Conservation (phyloP, 208 protist species). For the Crithidia thermophila region DNA sequence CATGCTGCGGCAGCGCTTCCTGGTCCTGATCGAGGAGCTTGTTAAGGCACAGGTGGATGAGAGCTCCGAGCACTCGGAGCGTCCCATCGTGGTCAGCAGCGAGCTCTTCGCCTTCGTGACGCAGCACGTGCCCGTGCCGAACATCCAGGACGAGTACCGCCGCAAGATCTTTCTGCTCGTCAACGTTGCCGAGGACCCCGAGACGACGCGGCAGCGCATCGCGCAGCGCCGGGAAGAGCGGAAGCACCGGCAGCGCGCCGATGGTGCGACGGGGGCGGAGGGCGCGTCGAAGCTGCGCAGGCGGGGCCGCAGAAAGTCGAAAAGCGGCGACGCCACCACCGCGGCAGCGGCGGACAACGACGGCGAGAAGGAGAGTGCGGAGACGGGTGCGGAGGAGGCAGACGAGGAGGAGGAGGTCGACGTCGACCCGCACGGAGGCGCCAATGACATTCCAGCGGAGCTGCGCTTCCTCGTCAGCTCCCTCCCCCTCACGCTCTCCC, state of each 20-base stretch:
- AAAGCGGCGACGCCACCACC: neutral
- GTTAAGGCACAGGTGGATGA: constrained; percentile 76
- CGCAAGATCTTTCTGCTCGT: constrained; percentile 91
- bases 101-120: constrained; percentile 82
- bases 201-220: constrained; percentile 41
- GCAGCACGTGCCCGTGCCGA: constrained; percentile 76
- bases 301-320: neutral
- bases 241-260: neutral
- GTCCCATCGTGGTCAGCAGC: constrained; percentile 71
- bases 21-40: constrained; percentile 78
- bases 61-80: constrained; percentile 34
- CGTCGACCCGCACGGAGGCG: constrained; percentile 35
- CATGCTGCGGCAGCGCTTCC: constrained; percentile 74
- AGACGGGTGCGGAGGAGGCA: neutral
- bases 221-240: constrained; percentile 19
- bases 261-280: neutral
- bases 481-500: constrained; percentile 78
- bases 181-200: constrained; percentile 74
- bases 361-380: neutral
- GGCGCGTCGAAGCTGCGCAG: constrained; percentile 2
- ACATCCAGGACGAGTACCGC: constrained; percentile 92
- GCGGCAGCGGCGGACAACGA: neutral
- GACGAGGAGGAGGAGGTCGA: constrained; percentile 9
- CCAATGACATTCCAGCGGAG: constrained; percentile 80
- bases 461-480: constrained; percentile 87